phyloP scores from a whole-genome alignment of 306 rosid genomes.

The Crotalaria pallida region DNA sequence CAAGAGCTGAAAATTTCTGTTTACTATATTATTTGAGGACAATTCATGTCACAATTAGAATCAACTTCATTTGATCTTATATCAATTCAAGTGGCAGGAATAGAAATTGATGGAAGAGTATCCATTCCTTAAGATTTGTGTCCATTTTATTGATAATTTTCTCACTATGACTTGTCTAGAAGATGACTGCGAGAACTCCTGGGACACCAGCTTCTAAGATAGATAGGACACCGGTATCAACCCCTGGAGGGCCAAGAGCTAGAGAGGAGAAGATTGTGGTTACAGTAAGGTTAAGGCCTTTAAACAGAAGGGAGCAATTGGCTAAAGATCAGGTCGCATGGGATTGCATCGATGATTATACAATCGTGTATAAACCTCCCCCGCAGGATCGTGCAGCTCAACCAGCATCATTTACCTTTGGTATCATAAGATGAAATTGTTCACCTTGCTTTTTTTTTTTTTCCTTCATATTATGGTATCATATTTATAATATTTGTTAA shows the following conservation, averaged over 20 bases:
- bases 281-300: slow-evolving; percentile 86
- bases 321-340: slow-evolving; percentile 95
- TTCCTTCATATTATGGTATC: background rate
- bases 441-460: background rate
- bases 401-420: slow-evolving; percentile 72
- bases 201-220: slow-evolving; percentile 90
- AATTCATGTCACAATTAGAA: background rate
- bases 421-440: slow-evolving; percentile 37
- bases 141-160: background rate
- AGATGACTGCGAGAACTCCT: slow-evolving; percentile 81
- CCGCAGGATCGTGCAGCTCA: slow-evolving; percentile 64
- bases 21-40: background rate
- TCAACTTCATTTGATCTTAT: background rate
- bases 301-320: slow-evolving; percentile 78
- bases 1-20: background rate
- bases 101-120: background rate
- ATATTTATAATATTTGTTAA: slow-evolving; percentile 7
- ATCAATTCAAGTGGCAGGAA: background rate
- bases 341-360: slow-evolving; percentile 79
- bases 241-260: slow-evolving; percentile 73
- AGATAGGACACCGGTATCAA: slow-evolving; percentile 77
- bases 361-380: slow-evolving; percentile 64
- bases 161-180: slow-evolving; percentile 17
- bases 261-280: slow-evolving; percentile 96
- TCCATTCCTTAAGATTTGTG: background rate